Evolutionary conservation across 2,329 filamentous ascomycete species (phyloP).

Genomic region (Cordyceps javanica): DNA sequence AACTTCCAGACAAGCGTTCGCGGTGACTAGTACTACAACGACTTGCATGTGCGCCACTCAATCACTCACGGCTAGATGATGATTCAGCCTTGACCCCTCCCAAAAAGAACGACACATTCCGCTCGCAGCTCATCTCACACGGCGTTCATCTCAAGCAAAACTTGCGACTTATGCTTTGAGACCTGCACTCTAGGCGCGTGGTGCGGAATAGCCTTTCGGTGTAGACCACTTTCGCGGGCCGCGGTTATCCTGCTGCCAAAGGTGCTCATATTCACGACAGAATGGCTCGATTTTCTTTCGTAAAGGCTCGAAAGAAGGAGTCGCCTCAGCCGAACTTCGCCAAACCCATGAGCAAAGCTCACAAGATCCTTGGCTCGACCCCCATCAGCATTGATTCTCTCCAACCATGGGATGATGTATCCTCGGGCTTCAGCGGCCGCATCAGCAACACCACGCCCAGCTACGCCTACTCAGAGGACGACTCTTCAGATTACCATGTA

Average conservation of each 20-base stretch:
- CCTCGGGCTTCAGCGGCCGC: conserved; percentile 39
- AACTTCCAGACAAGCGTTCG: not conserved
- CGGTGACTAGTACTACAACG: not conserved
- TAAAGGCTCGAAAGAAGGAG: conserved; percentile 40
- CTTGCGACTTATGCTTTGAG: not conserved
- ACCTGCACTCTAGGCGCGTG: not conserved
- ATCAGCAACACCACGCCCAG: conserved; percentile 34
- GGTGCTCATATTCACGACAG: conserved; percentile 1
- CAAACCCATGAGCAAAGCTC: conserved; percentile 43
- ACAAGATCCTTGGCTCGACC: conserved; percentile 43
- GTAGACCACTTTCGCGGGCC: not conserved
- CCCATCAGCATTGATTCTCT: conserved; percentile 37
- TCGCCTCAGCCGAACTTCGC: conserved; percentile 23
- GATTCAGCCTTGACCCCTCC: conserved; percentile 11
- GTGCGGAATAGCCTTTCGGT: not conserved
- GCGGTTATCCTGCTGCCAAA: not conserved
- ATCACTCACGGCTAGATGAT: not conserved
- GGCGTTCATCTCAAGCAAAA: not conserved
- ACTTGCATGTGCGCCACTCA: conserved; percentile 6
- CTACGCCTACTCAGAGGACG: conserved; percentile 21
- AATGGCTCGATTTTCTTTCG: conserved; percentile 44
- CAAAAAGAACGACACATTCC: not conserved
- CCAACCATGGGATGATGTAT: conserved; percentile 36
- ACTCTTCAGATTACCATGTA: conserved; percentile 18
- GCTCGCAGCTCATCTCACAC: not conserved